A percentile compares a stretch with the other conserved stretches of the same genome.
phyloP scores from a whole-genome alignment of 202 grass and related monocot genomes.

The Carex sylvatica region DNA sequence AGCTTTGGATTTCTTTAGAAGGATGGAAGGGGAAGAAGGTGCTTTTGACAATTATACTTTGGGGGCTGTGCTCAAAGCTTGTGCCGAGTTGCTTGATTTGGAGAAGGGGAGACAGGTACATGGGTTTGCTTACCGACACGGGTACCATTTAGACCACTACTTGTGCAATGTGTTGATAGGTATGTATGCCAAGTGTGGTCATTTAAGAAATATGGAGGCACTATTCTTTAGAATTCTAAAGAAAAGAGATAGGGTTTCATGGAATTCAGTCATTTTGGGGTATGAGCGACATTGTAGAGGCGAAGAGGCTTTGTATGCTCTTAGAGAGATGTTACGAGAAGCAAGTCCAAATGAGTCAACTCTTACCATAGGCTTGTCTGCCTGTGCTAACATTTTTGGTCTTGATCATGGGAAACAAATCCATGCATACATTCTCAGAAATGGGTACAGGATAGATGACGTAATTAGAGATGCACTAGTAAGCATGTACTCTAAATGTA shows the following conservation, averaged over 20 bases:
- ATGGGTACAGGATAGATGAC: conserved; percentile 60
- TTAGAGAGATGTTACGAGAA: conserved; percentile 62
- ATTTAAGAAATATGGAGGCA: conserved; percentile 57
- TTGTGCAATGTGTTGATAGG: conserved; percentile 57
- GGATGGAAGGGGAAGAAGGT: conserved; percentile 51
- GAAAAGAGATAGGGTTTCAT: conserved; percentile 57
- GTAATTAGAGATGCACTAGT: conserved; percentile 69
- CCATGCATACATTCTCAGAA: conserved; percentile 80
- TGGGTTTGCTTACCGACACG: conserved; percentile 45
- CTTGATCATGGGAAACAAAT: conserved; percentile 81
- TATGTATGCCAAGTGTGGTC: conserved; percentile 85
- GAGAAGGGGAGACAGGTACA: conserved; percentile 70
- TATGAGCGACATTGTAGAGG: conserved; percentile 70
- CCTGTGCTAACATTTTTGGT: conserved; percentile 85
- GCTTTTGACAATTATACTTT: conserved; percentile 60
- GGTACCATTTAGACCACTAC: conserved; percentile 33
- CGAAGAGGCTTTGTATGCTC: conserved; percentile 64
- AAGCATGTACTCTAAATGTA: conserved; percentile 96
- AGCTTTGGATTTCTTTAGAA: conserved; percentile 64
- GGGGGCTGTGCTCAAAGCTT: conserved; percentile 61
- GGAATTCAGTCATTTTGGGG: conserved; percentile 86
- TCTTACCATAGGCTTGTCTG: conserved; percentile 67
- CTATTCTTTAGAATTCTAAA: conserved; percentile 44
- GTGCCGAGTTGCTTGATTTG: conserved; percentile 55
- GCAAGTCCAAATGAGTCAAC: conserved; percentile 58